Percentiles rank a stretch among this genome's conserved stretches.
Conservation (phyloP, 208 protist species). For the Tritrichomonas musculus region DNA sequence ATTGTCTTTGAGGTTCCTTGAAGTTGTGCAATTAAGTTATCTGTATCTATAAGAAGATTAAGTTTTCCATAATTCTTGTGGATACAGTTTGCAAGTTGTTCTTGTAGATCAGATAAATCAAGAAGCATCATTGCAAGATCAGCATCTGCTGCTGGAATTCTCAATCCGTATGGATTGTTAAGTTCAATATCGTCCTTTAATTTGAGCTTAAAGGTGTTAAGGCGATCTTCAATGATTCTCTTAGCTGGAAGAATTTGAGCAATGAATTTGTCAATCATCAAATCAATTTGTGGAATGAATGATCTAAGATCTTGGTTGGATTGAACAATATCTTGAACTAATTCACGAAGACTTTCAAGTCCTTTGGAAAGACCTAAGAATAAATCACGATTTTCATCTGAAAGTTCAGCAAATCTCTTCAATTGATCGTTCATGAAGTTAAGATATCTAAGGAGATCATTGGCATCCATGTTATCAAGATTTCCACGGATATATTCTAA, state of each 20-base stretch:
- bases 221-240: too few species aligned
- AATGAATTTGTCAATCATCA: not conserved
- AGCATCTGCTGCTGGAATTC: not conserved
- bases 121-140: not conserved
- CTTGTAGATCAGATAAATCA: not conserved
- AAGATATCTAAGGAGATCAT: not conserved
- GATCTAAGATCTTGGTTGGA: not conserved
- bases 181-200: not conserved
- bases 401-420: not conserved
- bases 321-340: not conserved
- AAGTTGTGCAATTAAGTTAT: not conserved
- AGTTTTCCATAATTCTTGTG: not conserved
- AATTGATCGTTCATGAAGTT: not conserved
- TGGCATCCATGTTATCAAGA: not conserved
- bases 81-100: not conserved
- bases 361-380: not conserved
- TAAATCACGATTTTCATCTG: not conserved
- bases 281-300: not conserved
- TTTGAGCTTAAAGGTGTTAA: not conserved
- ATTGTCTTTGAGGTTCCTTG: not conserved
- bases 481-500: not conserved
- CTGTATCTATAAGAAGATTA: not conserved
- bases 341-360: not conserved
- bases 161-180: too few species aligned
- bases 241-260: not conserved